Base-by-base conservation (phyloP, 2,329 filamentous ascomycete species). In the Ceratocystis eucalypticola region DNA sequence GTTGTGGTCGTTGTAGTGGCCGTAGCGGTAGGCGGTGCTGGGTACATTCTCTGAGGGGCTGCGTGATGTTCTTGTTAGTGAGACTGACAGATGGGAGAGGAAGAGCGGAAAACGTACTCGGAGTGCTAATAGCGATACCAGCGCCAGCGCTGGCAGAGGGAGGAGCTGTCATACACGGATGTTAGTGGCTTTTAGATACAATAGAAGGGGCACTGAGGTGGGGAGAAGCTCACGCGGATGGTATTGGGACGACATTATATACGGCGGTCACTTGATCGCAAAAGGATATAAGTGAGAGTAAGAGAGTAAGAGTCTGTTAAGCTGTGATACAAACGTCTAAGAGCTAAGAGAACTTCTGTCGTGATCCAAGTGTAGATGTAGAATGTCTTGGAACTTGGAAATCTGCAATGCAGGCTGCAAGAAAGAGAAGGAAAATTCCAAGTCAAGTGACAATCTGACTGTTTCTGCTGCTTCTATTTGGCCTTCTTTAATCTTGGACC, bases 161-260 rank as follows among this genome's bases (percentile, higher is more conserved):
- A 67, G 78, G 77, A 70, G 78, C 77, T 79, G 68, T 68, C 62
- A 69, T 69, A 65, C 53, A 66, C 64, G 45, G 67, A 65, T 65
- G 65, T 70, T 61, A 68, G 67, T 71, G 71, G 68, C 57, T 66
- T 66, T 66, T 67, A 61, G 66, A 45, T 46, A 63, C 37, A 4
- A 20, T 44, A 25, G 41, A 37, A 62, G 37, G 20, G 48, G 37
- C 8, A 12, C 20, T 48, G 48, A 25, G 66, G 62, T 46, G 50
- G 59, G 57, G 55, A 50, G 53, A 53, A 73, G 37, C 78, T 71
- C 73, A 80, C 79, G 79, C 68, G 79, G 79, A 71, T 80, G 80
- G 70, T 77, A 81, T 25, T 66, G 59, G 7, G 28, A 45, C 2
- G 64, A 64, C 67, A 68, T 65, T 20, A 12, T 66, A 25, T 45